Conservation (phyloP, 495 filamentous ascomycete species). For the Aspergillus taichungensis region DNA sequence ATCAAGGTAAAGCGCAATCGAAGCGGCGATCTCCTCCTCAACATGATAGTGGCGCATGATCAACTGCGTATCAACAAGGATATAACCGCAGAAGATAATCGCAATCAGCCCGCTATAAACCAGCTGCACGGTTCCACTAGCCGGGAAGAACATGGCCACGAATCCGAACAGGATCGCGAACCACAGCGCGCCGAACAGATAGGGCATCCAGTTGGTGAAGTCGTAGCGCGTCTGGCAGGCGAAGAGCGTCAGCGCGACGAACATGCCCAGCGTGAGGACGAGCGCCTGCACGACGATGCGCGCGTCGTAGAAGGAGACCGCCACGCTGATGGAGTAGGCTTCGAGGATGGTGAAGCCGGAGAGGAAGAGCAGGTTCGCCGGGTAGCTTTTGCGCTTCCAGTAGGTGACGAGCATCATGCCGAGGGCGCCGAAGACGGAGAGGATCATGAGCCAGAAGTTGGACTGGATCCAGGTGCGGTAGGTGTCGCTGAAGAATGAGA, state of each 20-base stretch:
- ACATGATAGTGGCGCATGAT: slow-evolving; percentile 93
- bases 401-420: slow-evolving; percentile 79
- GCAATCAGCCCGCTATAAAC: slow-evolving; percentile 73
- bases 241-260: slow-evolving; percentile 85
- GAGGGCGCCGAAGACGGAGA: slow-evolving; percentile 72
- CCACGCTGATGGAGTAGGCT: slow-evolving; percentile 87
- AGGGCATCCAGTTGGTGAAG: slow-evolving; percentile 94
- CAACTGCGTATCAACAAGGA: slow-evolving; percentile 92
- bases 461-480: slow-evolving; percentile 86
- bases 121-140: slow-evolving; percentile 67
- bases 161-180: slow-evolving; percentile 86
- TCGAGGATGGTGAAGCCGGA: slow-evolving; percentile 84
- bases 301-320: slow-evolving; percentile 77
- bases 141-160: slow-evolving; percentile 76
- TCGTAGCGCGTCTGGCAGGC: slow-evolving; percentile 98
- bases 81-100: slow-evolving; percentile 86
- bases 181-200: slow-evolving; percentile 87
- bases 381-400: slow-evolving; percentile 98
- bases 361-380: slow-evolving; percentile 88
- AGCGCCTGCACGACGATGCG: slow-evolving; percentile 83
- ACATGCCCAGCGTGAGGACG: slow-evolving; percentile 84
- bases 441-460: slow-evolving; percentile 76
- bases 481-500: slow-evolving; percentile 70
- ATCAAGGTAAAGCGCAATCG: slow-evolving; percentile 91
- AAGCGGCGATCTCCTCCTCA: slow-evolving; percentile 96